These are phyloP conservation scores for Trypanosoma lewisi DNA, from an alignment of 208 protist genomes.

Conservation along the genomic window DNA sequence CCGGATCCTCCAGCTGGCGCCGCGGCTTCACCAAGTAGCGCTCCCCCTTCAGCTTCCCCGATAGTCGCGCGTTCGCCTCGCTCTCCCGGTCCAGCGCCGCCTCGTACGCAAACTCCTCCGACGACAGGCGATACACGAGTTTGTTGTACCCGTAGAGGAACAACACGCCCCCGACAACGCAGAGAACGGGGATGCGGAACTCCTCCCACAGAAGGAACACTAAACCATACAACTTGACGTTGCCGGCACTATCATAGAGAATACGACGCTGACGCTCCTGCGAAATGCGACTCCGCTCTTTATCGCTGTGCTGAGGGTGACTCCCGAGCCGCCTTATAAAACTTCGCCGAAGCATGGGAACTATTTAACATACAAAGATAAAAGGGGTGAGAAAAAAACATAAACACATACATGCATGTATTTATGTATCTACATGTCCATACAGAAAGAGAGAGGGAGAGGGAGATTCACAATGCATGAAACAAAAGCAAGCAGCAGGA, in stretches of 20 bases:
- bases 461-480: no score
- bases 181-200: conserved; percentile 40
- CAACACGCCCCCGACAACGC: conserved; percentile 25
- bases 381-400: conserved; percentile 17
- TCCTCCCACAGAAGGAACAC: conserved; percentile 58
- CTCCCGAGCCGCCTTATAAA: conserved; percentile 29
- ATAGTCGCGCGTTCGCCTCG: conserved; percentile 40
- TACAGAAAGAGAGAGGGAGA: conserved; percentile 5
- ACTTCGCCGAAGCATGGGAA: conserved; percentile 52
- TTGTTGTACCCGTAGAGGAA: conserved; percentile 54
- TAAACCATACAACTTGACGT: conserved; percentile 46
- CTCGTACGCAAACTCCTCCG: conserved; percentile 34
- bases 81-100: conserved; percentile 39
- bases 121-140: conserved; percentile 42
- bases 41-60: conserved; percentile 63
- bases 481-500: no score
- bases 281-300: conserved; percentile 56
- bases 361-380: conserved; percentile 10
- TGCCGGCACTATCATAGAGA: conserved; percentile 58
- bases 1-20: conserved; percentile 76
- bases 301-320: conserved; percentile 44
- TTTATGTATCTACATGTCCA: conserved; percentile 5
- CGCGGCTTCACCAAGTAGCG: conserved; percentile 67
- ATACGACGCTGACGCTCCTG: conserved; percentile 53
- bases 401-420: conserved; percentile 8